Conservation (phyloP, 306 rosid genomes). For the Quercus bicolor region DNA sequence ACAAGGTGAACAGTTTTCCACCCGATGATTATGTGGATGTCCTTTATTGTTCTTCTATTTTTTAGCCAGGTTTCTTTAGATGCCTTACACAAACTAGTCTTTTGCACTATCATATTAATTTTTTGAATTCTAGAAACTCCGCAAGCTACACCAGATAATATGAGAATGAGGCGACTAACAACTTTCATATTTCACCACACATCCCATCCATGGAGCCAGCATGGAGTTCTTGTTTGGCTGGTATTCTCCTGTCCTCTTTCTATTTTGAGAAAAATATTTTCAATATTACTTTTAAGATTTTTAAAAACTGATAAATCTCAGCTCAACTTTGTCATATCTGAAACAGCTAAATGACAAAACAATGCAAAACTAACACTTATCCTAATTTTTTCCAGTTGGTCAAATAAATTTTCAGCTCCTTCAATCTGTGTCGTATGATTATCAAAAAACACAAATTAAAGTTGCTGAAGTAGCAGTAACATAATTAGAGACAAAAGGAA, state of each 20-base stretch:
- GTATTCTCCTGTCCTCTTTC: slow-evolving; percentile 38
- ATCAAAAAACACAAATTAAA: background rate
- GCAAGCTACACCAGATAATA: slow-evolving; percentile 21
- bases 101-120: slow-evolving; percentile 2
- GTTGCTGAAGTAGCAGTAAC: background rate
- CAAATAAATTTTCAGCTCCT: background rate
- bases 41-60: background rate
- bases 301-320: slow-evolving; percentile 1
- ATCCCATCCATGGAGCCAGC: slow-evolving; percentile 90
- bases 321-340: background rate
- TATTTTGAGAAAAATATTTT: background rate
- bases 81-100: background rate
- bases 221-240: slow-evolving; percentile 86
- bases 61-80: slow-evolving; percentile 5
- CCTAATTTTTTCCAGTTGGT: background rate
- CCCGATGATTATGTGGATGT: slow-evolving; percentile 2
- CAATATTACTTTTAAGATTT: background rate
- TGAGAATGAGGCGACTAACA: slow-evolving; percentile 51
- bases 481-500: background rate
- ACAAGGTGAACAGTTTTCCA: slow-evolving; percentile 44
- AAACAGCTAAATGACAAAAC: slow-evolving; percentile 14
- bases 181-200: slow-evolving; percentile 68
- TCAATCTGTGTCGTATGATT: background rate
- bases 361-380: background rate
- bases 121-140: slow-evolving; percentile 44